Base-by-base conservation (phyloP, 78 protist genomes). In the Chrysochromulina parva region DNA sequence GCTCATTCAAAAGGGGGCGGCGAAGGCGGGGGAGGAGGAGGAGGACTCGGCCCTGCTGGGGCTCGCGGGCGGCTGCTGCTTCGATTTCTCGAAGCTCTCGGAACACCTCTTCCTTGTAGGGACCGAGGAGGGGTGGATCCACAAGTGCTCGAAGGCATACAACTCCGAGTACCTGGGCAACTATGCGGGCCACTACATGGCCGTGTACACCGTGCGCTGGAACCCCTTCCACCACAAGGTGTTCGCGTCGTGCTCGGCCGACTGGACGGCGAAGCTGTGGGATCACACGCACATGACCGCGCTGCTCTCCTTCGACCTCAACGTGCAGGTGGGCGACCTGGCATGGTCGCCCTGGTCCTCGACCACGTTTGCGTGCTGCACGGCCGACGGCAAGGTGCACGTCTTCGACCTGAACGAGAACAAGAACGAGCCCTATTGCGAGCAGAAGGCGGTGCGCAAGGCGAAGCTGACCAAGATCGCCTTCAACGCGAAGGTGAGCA, bases 251-350 rank as follows among this genome's bases (percentile, higher is more conserved):
- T 48, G 91, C 58, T 71, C 93, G 6, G 96, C 97, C 3, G 98
- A 97, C 91, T 97, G 98, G 98, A 90, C 95, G 3, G 97, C 95
- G 52, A 94, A 94, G 88, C 50, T 97, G 55, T 97, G 96, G 97
- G 95, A 96, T 28, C 85, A 92, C 66, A 28, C 2, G 24, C 17
- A 16, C 53, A 55, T 14, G 69, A 17, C 20, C 54, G 92, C 96
- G 54, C 48, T 93, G 59, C 67, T 94, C 90, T 58, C 93, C 28
- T 96, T 91, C 80, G 96, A 95, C 89, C 91, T 96, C 69, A 84
- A 73, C 90, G 88, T 48, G 26, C 67, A 91, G 48, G 78, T 86
- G 6, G 81, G 96, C 53, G 96, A 94, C 52, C 95, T 93, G 28
- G 94, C 92, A 28, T 95, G 98, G 98, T 84, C 97, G 52, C 98